Base-by-base conservation (phyloP, 371 early-diverging fungal species). In the Saksenaea oblongispora region DNA sequence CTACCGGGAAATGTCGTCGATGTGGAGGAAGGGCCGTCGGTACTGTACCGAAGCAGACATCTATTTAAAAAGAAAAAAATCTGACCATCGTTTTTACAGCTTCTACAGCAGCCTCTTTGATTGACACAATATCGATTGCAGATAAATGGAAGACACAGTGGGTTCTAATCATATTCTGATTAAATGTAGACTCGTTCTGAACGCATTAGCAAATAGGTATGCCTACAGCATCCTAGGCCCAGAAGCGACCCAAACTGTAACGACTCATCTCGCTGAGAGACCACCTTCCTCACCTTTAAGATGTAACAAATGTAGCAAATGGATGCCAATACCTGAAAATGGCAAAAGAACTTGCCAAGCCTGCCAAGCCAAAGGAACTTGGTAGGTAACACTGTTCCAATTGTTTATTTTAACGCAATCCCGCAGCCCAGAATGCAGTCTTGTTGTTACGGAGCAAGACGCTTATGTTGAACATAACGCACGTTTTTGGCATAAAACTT, bases 21-120 rank as follows among this genome's bases (percentile, higher is more conserved):
- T 87, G 87, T 63, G 85, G 87, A 42, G 87, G 87, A 31, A 71
- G 81, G 35, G 71, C 83, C 54, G 85, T 87, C 39, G 78, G 86
- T 86, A 77, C 54, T 10, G 17, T 54, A 47, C 31, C 47, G 24
- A 13, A 56, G 15, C 47, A n/a, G 5, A 53, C 22, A 18, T 27
- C 15, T 9, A 28, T 24, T 54, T n/a, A n/a, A n/a, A n/a, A 13
- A 2, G 18, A 34, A 44, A 28, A 10, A 24, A 8, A 22, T 24
- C 18, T 37, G 57, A 13, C 35, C 17, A 54, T 34, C 10, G 5
- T 18, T 27, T 53, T 5, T 39, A 3, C 66, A 79, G 83, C 75
- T n/a, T 86, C 86, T 0, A 83, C 78, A 57, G 77, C 82, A 54
- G 80, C 77, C 26, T 72, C 75, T 42, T 63, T 80, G 4, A 47